phyloP scores from a whole-genome alignment of 2,329 filamentous ascomycete species.

The Cordyceps fumosorosea region DNA sequence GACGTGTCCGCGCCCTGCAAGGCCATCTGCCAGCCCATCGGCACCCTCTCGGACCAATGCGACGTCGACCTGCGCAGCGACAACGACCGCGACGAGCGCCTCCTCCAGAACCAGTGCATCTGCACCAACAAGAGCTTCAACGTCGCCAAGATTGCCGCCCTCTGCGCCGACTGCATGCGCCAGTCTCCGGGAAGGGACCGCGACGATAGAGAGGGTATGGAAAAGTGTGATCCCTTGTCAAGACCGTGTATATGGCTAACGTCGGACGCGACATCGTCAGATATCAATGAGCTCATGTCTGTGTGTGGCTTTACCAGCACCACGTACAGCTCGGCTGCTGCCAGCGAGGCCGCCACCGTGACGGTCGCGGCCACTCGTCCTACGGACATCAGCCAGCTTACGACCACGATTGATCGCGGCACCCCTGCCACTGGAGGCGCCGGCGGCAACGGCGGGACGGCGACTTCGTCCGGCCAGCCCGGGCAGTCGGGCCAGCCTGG shows the following conservation, averaged over 20 bases:
- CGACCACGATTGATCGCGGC: constrained; percentile 25
- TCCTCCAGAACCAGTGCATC: constrained; percentile 32
- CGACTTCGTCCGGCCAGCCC: background rate
- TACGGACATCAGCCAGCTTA: constrained; percentile 28
- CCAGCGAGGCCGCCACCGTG: constrained; percentile 25
- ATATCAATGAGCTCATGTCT: constrained; percentile 5
- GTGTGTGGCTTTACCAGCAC: constrained; percentile 9
- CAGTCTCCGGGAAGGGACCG: background rate
- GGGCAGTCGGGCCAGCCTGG: background rate
- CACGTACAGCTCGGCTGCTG: constrained; percentile 4
- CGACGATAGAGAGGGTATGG: background rate
- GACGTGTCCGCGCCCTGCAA: constrained; percentile 29
- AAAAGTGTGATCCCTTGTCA: too few relatives aligned
- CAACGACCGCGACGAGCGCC: constrained; percentile 28
- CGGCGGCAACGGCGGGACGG: background rate
- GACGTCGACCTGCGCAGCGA: constrained; percentile 26
- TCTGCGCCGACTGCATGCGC: constrained; percentile 5
- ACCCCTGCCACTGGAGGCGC: background rate
- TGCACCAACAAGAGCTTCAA: constrained; percentile 36
- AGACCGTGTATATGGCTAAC: background rate
- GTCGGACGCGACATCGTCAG: background rate
- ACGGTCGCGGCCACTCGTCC: constrained; percentile 25
- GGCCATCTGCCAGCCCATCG: constrained; percentile 31
- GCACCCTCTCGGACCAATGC: constrained; percentile 29
- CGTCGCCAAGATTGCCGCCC: constrained; percentile 27